These are phyloP conservation scores for Macrophomina phaseolina DNA, from an alignment of 2,329 filamentous ascomycete species.

Conservation along the genomic window DNA sequence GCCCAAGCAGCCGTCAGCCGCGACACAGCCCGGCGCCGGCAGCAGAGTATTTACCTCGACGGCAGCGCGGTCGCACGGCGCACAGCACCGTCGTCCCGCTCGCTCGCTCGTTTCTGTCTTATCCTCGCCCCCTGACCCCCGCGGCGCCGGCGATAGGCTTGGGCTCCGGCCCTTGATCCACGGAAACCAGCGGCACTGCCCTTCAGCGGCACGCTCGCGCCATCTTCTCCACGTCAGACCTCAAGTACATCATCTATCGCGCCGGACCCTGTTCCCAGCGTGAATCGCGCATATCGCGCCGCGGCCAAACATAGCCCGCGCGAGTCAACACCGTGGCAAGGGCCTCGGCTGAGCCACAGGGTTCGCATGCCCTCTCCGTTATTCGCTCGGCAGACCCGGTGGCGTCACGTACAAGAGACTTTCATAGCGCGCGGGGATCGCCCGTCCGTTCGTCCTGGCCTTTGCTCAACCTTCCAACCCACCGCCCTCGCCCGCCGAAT, in stretches of 20 bases:
- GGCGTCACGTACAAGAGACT: conserved; percentile 28
- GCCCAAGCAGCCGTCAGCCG: conserved; percentile 13
- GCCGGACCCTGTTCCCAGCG: conserved; percentile 27
- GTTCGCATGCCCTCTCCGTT: conserved; percentile 22
- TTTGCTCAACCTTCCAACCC: conserved; percentile 11
- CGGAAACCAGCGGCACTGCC: conserved; percentile 25
- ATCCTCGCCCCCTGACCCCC: conserved; percentile 3
- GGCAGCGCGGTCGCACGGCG: conserved; percentile 19
- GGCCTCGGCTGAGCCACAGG: conserved; percentile 25
- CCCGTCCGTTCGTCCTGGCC: conserved; percentile 20
- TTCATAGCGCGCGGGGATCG: conserved; percentile 21
- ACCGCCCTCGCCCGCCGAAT: not conserved
- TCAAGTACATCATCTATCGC: conserved; percentile 22
- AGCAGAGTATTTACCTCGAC: conserved; percentile 12
- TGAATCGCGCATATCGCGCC: conserved; percentile 22
- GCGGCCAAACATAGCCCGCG: conserved; percentile 25
- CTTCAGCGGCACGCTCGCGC: conserved; percentile 16
- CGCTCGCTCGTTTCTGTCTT: not conserved
- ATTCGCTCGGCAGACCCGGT: conserved; percentile 27
- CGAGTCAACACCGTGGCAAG: conserved; percentile 27
- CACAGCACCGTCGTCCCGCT: not conserved
- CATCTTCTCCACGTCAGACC: conserved; percentile 26
- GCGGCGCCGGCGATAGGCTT: conserved; percentile 15
- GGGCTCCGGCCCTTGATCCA: conserved; percentile 22
- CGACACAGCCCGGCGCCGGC: not conserved